Percentiles rank a stretch among this genome's conserved stretches.
These are phyloP conservation scores for Simmondsia chinensis DNA, from an alignment of 148 eudicot genomes.

Conservation along the genomic window DNA sequence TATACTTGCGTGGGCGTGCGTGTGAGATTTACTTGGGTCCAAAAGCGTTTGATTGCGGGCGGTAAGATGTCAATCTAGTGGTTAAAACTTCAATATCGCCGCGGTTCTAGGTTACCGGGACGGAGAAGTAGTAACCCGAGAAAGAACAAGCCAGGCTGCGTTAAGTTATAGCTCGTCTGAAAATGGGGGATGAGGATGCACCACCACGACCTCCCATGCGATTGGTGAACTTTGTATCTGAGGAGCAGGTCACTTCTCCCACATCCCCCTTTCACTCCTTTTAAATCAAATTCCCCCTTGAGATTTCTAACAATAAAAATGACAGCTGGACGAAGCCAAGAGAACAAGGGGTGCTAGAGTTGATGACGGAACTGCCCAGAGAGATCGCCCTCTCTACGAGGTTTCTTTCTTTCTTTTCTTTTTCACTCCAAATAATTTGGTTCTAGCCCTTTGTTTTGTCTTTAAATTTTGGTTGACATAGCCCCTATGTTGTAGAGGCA, in stretches of 20 bases:
- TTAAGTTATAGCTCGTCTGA: not conserved
- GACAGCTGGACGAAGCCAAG: constrained; percentile 70
- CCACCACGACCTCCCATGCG: constrained; percentile 38
- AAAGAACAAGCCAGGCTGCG: no score
- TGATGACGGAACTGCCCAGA: constrained; percentile 97
- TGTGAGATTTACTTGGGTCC: no score
- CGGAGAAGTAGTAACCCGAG: no score
- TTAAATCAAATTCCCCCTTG: not conserved
- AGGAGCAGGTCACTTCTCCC: constrained; percentile 45
- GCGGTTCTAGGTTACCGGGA: no score
- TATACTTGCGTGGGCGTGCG: no score
- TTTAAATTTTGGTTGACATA: no score
- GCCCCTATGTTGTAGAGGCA: no score
- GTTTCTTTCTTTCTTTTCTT: constrained; percentile 11
- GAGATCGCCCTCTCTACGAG: constrained; percentile 90
- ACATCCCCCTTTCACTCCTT: not conserved
- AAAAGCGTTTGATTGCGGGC: no score
- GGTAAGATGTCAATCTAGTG: no score
- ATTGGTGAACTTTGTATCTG: constrained; percentile 82
- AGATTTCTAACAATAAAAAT: no score
- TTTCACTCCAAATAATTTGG: not conserved
- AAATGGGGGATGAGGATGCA: constrained; percentile 58
- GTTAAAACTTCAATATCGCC: no score
- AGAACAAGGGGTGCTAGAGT: constrained; percentile 67
- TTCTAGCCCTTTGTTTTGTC: not conserved